phyloP scores from a whole-genome alignment of 1,139 yeast genomes.

The Protomyces lactucae-debilis region DNA sequence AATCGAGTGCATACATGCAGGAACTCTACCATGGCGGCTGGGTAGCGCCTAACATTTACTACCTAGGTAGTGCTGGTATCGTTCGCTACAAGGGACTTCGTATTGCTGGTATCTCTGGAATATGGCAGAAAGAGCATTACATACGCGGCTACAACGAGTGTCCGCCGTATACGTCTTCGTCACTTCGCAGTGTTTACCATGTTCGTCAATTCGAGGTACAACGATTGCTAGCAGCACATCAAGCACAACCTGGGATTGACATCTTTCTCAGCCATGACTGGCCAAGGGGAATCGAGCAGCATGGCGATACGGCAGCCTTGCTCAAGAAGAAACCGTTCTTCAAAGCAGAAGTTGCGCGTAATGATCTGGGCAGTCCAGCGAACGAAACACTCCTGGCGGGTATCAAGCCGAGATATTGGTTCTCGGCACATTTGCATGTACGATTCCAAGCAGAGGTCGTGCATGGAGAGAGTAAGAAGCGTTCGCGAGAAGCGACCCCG shows the following conservation, averaged over 20 bases:
- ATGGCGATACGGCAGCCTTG: conserved; percentile 54
- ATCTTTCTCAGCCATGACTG: conserved; percentile 81
- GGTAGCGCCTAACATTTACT: conserved; percentile 89
- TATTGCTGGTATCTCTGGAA: conserved; percentile 82
- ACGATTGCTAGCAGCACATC: conserved; percentile 48
- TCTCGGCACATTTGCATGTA: conserved; percentile 85
- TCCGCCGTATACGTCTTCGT: conserved; percentile 48
- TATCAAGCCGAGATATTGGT: conserved; percentile 70
- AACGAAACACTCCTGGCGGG: conserved; percentile 51
- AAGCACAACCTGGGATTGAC: conserved; percentile 42
- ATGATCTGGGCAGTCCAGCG: conserved; percentile 72
- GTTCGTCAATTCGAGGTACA: conserved; percentile 59
- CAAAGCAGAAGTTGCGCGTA: conserved; percentile 54
- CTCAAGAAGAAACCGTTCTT: conserved; percentile 63
- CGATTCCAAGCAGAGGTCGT: conserved; percentile 54
- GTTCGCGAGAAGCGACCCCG: not conserved
- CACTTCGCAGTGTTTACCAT: conserved; percentile 66
- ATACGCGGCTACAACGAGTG: conserved; percentile 41
- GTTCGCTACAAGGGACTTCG: conserved; percentile 68
- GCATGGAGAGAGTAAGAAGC: conserved; percentile 36
- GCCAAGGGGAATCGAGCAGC: conserved; percentile 74
- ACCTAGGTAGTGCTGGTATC: conserved; percentile 72
- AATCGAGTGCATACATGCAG: conserved; percentile 69
- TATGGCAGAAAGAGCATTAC: conserved; percentile 46
- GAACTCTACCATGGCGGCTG: conserved; percentile 84